These are phyloP conservation scores for maize (Zea mays) DNA, from an alignment of 176 grass and related monocot species.

Conservation along the genomic window DNA sequence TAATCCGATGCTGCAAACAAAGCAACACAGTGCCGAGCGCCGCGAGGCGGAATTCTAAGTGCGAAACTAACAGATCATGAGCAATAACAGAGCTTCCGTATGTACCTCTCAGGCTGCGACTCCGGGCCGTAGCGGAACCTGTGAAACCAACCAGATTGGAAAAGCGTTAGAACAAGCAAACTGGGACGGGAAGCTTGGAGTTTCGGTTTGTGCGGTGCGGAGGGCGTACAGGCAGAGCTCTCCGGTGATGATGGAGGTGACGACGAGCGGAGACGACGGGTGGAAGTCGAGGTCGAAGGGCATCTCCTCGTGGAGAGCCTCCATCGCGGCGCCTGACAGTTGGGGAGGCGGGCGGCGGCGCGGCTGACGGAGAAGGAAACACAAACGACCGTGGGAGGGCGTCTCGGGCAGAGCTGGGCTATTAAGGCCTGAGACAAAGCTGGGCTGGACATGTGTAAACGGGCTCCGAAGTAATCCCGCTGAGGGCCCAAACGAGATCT, in stretches of 20 bases:
- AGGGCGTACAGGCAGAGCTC: constrained; percentile 71
- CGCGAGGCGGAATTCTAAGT: background rate
- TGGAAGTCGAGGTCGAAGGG: constrained; percentile 82
- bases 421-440: constrained; percentile 11
- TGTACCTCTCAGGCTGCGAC: constrained; percentile 69
- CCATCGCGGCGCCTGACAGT: constrained; percentile 53
- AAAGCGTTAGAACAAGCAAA: constrained; percentile 13
- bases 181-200: background rate
- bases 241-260: constrained; percentile 74
- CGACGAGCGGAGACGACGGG: constrained; percentile 69
- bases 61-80: background rate
- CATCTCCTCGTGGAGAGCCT: constrained; percentile 50
- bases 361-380: background rate
- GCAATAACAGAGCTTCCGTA: background rate
- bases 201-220: background rate
- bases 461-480: background rate
- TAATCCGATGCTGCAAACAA: background rate
- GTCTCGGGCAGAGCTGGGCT: background rate
- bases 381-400: background rate
- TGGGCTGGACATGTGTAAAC: background rate
- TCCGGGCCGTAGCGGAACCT: constrained; percentile 70
- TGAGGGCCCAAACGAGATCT: no score
- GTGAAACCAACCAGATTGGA: constrained; percentile 12
- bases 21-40: background rate
- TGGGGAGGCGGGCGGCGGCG: background rate